Percentiles rank a stretch among this genome's conserved stretches.
These are phyloP conservation scores for Graphilbum ipis-grandicollis DNA, from an alignment of 2,329 filamentous ascomycete genomes.

Conservation along the genomic window DNA sequence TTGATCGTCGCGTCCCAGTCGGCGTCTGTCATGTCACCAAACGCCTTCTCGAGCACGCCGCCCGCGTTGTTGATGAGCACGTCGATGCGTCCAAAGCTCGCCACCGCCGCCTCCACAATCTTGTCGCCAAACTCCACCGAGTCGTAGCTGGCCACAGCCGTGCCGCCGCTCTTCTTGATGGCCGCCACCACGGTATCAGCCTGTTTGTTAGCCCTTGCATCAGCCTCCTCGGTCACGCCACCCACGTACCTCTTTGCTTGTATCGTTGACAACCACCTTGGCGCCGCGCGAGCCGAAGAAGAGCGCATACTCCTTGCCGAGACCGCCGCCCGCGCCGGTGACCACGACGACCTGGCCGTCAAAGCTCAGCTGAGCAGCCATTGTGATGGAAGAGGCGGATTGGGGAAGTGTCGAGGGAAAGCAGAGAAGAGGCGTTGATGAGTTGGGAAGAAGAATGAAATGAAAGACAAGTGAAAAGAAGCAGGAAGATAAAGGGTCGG, in stretches of 20 bases:
- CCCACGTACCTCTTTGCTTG: no score
- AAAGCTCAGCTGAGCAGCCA: slow-evolving; percentile 55
- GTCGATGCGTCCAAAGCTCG: slow-evolving; percentile 73
- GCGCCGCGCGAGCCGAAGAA: slow-evolving; percentile 85
- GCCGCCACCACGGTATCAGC: slow-evolving; percentile 71
- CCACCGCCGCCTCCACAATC: slow-evolving; percentile 81
- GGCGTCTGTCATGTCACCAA: slow-evolving; percentile 95
- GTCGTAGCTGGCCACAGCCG: slow-evolving; percentile 96
- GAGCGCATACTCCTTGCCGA: slow-evolving; percentile 66
- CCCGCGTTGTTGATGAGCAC: slow-evolving; percentile 96
- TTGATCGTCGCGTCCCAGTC: slow-evolving; percentile 94
- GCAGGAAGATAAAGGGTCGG: not conserved
- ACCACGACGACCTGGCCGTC: slow-evolving; percentile 82
- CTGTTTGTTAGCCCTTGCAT: no score
- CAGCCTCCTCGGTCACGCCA: slow-evolving; percentile 38
- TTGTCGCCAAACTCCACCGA: slow-evolving; percentile 81
- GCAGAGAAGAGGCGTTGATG: not conserved
- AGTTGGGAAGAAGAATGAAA: not conserved
- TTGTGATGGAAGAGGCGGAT: slow-evolving; percentile 13
- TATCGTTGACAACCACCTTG: slow-evolving; percentile 75
- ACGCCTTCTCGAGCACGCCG: slow-evolving; percentile 85
- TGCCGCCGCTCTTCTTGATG: slow-evolving; percentile 76
- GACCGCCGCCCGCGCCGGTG: slow-evolving; percentile 68
- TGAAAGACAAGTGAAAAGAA: no score
- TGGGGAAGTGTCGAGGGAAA: not conserved